These are phyloP conservation scores for Amanita exitialis DNA, from an alignment of 768 basidiomycete genomes.

Conservation along the genomic window DNA sequence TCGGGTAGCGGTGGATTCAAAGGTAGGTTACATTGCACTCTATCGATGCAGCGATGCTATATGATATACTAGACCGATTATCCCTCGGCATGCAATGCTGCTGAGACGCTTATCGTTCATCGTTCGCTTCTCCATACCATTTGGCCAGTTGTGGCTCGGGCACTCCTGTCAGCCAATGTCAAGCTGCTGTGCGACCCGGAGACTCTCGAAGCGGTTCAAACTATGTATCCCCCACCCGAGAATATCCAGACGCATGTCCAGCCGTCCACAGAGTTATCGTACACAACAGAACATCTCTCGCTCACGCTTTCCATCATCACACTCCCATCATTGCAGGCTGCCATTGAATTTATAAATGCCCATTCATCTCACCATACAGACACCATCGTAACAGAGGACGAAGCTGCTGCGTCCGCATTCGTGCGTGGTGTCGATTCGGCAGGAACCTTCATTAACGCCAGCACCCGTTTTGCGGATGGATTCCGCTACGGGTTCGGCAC, in stretches of 20 bases:
- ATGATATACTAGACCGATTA: conserved; percentile 67
- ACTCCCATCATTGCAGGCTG: conserved; percentile 59
- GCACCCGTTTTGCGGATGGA: conserved; percentile 93
- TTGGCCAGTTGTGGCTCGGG: conserved; percentile 74
- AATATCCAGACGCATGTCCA: conserved; percentile 39
- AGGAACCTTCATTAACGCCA: conserved; percentile 90
- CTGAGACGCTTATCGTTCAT: conserved; percentile 86
- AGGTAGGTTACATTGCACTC: conserved; percentile 39
- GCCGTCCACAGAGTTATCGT: conserved; percentile 51
- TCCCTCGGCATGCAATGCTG: conserved; percentile 92
- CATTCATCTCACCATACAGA: conserved; percentile 97
- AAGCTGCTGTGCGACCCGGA: conserved; percentile 69
- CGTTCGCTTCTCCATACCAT: conserved; percentile 54
- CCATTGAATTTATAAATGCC: conserved; percentile 83
- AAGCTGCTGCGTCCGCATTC: conserved; percentile 56
- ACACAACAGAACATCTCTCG: conserved; percentile 82
- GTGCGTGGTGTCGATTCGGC: conserved; percentile 86
- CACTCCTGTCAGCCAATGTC: conserved; percentile 62
- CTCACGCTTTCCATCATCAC: conserved; percentile 74
- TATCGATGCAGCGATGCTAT: background rate
- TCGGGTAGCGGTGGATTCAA: conserved; percentile 80
- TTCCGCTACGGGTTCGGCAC: conserved; percentile 96
- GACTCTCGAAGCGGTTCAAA: conserved; percentile 47
- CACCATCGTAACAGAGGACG: conserved; percentile 78
- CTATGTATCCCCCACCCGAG: conserved; percentile 21